Evolutionary conservation across 805 yeast genomes (phyloP), one percentile per base, ranked within the genome.

Genomic region (Schwanniomyces occidentalis): DNA sequence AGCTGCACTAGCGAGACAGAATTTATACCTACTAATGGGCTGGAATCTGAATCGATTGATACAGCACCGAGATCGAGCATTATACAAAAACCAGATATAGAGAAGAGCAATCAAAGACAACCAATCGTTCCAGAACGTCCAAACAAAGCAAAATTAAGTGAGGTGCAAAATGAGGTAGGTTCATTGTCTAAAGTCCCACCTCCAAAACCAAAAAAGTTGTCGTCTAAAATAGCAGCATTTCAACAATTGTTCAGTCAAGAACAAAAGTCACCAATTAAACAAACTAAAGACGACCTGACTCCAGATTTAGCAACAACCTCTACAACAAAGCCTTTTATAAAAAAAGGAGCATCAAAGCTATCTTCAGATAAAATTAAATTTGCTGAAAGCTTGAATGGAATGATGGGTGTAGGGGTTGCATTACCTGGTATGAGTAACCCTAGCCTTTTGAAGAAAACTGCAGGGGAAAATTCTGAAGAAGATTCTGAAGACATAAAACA

Each of bases 141-240:
- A n/a, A n/a, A n/a, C n/a, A n/a, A n/a, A n/a, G n/a, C n/a, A n/a
- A n/a, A n/a, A n/a, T n/a, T n/a, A n/a, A n/a, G n/a, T n/a, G n/a
- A n/a, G n/a, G n/a, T n/a, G n/a, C n/a, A n/a, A n/a, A n/a, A n/a
- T n/a, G n/a, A n/a, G n/a, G n/a, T n/a, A n/a, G n/a, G n/a, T n/a
- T n/a, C n/a, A n/a, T n/a, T n/a, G n/a, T 4, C 14, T 7, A 24
- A 35, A 25, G 35, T 27, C 4, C 39, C 56, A 2, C 88, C 88
- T 5, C 82, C 79, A 19, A 80, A 80, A 16, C 91, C 91, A 3
- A 83, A 83, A 49, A 85, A 85, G 47, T 79, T 87, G 12, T 83
- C 91, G 0, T 80, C 88, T 1, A 82, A 73, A 42, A 85, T 85
- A 40, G 89, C 90, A 1, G 89, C 89, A 0, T 85, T 85, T 55